Conservation (phyloP, 2,329 filamentous ascomycete genomes). For the Diaporthe destruens region DNA sequence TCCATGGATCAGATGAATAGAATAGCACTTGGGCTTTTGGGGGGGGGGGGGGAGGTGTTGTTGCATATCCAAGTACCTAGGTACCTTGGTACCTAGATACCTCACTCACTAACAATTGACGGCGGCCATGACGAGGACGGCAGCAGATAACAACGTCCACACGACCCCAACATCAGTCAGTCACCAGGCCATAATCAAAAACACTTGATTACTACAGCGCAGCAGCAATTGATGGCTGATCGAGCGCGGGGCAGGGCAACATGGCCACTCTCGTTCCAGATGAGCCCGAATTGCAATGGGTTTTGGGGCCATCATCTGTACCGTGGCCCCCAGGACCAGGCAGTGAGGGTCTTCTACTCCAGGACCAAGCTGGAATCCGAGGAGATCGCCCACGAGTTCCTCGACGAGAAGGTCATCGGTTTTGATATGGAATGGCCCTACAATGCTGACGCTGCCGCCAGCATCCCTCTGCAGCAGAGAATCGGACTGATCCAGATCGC, state of each 20-base stretch:
- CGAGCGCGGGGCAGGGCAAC: slow-evolving; percentile 12
- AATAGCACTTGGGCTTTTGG: no score
- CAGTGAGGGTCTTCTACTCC: slow-evolving; percentile 83
- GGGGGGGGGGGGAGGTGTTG: no score
- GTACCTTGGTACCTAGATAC: no score
- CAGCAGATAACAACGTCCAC: neutral
- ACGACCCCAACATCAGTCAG: neutral
- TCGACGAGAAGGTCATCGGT: slow-evolving; percentile 78
- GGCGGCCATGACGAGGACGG: neutral
- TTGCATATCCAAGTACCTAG: no score
- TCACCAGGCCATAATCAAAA: neutral
- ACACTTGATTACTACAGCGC: neutral
- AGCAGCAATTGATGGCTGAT: neutral
- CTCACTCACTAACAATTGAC: neutral
- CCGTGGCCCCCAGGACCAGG: slow-evolving; percentile 61
- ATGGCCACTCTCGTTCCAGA: slow-evolving; percentile 45
- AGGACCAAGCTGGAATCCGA: slow-evolving; percentile 76
- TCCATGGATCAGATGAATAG: no score
- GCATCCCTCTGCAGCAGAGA: slow-evolving; percentile 69
- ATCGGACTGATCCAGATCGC: slow-evolving; percentile 88
- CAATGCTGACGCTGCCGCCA: slow-evolving; percentile 54
- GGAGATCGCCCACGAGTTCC: slow-evolving; percentile 74
- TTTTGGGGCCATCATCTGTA: slow-evolving; percentile 80
- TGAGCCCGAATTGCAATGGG: slow-evolving; percentile 24
- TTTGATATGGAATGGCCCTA: slow-evolving; percentile 90